Base-by-base conservation (phyloP, 495 filamentous ascomycete genomes). In the Paragyromitra xinjiangensis region DNA sequence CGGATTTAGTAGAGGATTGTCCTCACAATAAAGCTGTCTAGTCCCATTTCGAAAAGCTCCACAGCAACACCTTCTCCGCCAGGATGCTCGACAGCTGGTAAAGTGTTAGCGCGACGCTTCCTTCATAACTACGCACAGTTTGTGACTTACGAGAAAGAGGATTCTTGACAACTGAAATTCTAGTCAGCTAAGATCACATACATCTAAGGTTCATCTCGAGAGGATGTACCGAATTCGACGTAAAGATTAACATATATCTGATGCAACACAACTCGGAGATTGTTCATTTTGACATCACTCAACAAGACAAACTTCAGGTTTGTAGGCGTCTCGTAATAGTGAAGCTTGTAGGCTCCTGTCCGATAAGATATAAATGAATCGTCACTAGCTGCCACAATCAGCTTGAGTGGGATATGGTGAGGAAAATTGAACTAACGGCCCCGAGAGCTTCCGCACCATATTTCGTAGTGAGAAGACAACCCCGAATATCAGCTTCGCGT, bases 221-320 rank as follows among this genome's bases (percentile, higher is more conserved):
- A 51, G 29, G 61, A 84, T 89, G 76, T 84, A 94, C 92, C 92
- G 82, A 93, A 98, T 87, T 99, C 95, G 55, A 98, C 94, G 85
- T 93, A 98, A 29, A 98, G 89, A 84, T 95, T 98, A 82, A 97
- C 95, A 83, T 98, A 98, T 66, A 99, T 98, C 87, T 99, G 95
- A 83, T 99, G 94, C 82, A 99, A 87, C 8, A 94, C 94, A 73
- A 94, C 91, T 42, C 94, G 91, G 88, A 98, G 93, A 84, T 93
- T 97, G 71, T 91, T 90, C 71, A 92, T 92, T 83, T 91, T 92
- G 53, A 91, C 90, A 85, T 98, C 95, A 48, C 95, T 98, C 78
- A 98, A 86, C 92, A 99, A 94, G 79, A 98, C 94, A 75, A 98
- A 95, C 81, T 97, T 97, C 82, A 95, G 90, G 82, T 91, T 95